These are phyloP conservation scores for Cladorrhinum sp. DNA, from an alignment of 2,329 filamentous ascomycete species.

Conservation along the genomic window DNA sequence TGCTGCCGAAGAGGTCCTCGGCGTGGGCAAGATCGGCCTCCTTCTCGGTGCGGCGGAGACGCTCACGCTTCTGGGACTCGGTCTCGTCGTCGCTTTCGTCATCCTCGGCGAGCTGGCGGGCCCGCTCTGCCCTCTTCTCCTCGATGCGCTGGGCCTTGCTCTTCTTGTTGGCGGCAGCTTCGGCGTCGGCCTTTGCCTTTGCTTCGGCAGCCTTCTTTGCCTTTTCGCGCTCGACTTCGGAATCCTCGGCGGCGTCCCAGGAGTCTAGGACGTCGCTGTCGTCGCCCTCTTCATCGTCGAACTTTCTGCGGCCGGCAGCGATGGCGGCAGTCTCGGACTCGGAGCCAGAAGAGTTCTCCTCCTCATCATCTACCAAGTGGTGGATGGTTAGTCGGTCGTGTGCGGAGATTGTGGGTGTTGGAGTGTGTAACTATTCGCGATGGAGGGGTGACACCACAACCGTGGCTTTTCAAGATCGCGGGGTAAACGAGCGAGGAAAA, in stretches of 20 bases:
- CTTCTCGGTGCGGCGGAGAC: constrained; percentile 76
- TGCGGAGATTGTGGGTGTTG: background rate
- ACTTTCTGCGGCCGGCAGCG: constrained; percentile 57
- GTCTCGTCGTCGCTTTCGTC: constrained; percentile 66
- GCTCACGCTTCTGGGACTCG: constrained; percentile 68
- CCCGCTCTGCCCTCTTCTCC: constrained; percentile 65
- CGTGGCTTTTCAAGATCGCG: constrained; percentile 23
- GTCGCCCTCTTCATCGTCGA: constrained; percentile 87
- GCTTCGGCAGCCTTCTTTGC: constrained; percentile 79
- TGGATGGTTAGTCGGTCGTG: background rate
- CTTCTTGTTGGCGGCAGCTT: constrained; percentile 88
- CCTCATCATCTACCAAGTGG: constrained; percentile 30
- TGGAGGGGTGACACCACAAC: constrained; percentile 3
- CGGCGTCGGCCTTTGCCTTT: constrained; percentile 85
- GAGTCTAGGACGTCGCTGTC: constrained; percentile 85
- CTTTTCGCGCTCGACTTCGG: constrained; percentile 94
- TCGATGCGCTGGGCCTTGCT: constrained; percentile 81
- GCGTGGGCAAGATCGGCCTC: constrained; percentile 87
- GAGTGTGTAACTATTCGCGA: background rate
- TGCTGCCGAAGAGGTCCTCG: constrained; percentile 80
- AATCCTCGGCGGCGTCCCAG: constrained; percentile 96
- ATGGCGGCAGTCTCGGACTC: constrained; percentile 38
- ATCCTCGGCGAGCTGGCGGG: constrained; percentile 51
- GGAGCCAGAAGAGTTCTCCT: constrained; percentile 37
- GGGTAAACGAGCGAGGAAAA: constrained; percentile 22